These are phyloP conservation scores for Epichloe scottii DNA, from an alignment of 2,329 filamentous ascomycete genomes.

Conservation along the genomic window DNA sequence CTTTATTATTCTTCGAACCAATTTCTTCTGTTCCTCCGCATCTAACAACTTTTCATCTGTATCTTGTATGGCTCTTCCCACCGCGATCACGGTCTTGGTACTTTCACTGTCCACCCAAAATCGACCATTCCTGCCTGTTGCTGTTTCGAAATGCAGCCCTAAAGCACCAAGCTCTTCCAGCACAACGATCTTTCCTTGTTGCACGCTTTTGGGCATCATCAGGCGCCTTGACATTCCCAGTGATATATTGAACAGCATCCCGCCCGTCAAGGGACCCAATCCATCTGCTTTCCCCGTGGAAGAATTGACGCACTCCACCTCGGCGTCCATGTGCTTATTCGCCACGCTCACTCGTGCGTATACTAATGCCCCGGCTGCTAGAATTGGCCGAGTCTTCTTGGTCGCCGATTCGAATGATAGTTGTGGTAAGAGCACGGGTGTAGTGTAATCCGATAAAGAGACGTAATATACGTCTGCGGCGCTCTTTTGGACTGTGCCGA, in stretches of 20 bases:
- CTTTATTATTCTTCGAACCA: slow-evolving; percentile 55
- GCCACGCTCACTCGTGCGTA: slow-evolving; percentile 76
- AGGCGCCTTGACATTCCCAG: slow-evolving; percentile 70
- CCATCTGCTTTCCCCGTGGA: slow-evolving; percentile 82
- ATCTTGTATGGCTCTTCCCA: slow-evolving; percentile 66
- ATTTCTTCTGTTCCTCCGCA: slow-evolving; percentile 55
- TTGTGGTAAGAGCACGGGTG: slow-evolving; percentile 62
- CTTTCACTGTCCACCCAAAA: slow-evolving; percentile 82
- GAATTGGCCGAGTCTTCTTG: slow-evolving; percentile 78
- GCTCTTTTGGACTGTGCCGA: slow-evolving; percentile 71
- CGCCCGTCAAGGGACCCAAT: slow-evolving; percentile 68
- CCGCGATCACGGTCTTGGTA: slow-evolving; percentile 57
- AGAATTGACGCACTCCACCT: slow-evolving; percentile 79
- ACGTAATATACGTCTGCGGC: slow-evolving; percentile 70
- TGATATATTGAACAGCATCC: slow-evolving; percentile 77
- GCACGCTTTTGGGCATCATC: slow-evolving; percentile 49
- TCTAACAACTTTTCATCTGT: slow-evolving; percentile 58
- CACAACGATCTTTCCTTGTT: slow-evolving; percentile 55
- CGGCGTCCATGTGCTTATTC: slow-evolving; percentile 73
- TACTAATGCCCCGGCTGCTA: slow-evolving; percentile 64
- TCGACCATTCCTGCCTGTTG: slow-evolving; percentile 81
- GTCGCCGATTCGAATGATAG: slow-evolving; percentile 87
- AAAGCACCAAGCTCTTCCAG: slow-evolving; percentile 65
- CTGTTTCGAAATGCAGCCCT: slow-evolving; percentile 82
- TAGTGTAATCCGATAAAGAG: slow-evolving; percentile 53